phyloP scores from a whole-genome alignment of 345 rosid genomes.

The Euphorbia lathyris region DNA sequence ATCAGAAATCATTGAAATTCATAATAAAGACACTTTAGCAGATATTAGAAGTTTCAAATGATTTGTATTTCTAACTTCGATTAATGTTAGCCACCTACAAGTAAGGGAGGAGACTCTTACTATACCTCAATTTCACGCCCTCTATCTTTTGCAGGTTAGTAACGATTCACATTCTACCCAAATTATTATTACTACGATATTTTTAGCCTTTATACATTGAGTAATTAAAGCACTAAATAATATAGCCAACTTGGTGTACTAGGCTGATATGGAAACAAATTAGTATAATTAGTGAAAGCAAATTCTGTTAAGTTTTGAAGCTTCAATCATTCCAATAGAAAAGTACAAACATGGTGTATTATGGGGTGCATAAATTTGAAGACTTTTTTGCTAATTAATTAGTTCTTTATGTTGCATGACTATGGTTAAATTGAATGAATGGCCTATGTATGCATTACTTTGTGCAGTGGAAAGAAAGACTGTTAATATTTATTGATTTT shows the following conservation, averaged over 20 bases:
- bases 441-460: not conserved
- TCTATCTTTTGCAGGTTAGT: not conserved
- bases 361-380: not conserved
- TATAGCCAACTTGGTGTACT: not conserved
- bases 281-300: not conserved
- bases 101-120: too few species aligned
- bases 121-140: not conserved
- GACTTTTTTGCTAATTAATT: not conserved
- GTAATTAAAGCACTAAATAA: not conserved
- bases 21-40: too few species aligned
- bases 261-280: not conserved
- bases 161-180: not conserved
- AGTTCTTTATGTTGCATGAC: not conserved
- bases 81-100: slow-evolving; percentile 16
- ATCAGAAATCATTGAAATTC: too few species aligned
- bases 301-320: not conserved
- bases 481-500: slow-evolving; percentile 3
- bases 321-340: not conserved
- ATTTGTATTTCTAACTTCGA: too few species aligned
- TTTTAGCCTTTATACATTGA: not conserved
- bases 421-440: not conserved
- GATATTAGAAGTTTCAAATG: too few species aligned
- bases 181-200: not conserved
- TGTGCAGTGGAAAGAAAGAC: not conserved
- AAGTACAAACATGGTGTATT: not conserved